Base-by-base conservation (phyloP, 306 rosid genomes). In the Malus asiatica region DNA sequence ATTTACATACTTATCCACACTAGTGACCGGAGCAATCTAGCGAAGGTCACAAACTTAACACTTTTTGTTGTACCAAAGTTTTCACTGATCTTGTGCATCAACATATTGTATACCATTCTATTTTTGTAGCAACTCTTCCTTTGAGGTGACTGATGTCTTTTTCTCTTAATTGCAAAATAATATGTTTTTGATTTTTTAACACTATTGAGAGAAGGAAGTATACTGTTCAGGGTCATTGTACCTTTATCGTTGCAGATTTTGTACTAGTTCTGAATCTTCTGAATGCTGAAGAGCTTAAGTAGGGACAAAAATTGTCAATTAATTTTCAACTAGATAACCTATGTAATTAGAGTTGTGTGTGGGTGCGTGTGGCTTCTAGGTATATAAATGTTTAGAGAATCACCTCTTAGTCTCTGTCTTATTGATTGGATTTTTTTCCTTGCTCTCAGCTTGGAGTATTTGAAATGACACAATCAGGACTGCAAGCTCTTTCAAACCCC, bases 371-470 rank as follows among this genome's bases (percentile, higher is more conserved):
- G 0, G n/a, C 15, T 33, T n/a, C 51, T 66, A 66, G 15, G 30
- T 29, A 3, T 30, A 33, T 71, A 25, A 57, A 57, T n/a, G 25
- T 57, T 4, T 35, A 11, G 18, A 70, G 45, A 1, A 70, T 32
- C 46, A 1, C 74, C 46, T 72, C 65, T n/a, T 33, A 33, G 29
- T 53, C 33, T 53, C 33, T 22, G 35, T 55, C 8, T 61, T 74
- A 79, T 55, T 75, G 69, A 74, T 32, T 60, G 46, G 35, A 68
- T 73, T 61, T 44, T 79, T 80, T 27, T 25, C 27, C 29, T 73
- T 83, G 51, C 14, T 79, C 74, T 70, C 88, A 93, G 97, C 98
- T 95, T 73, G 98, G 97, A 82, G 97, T 95, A 75, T 87, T 95
- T 85, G 93, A 95, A 83, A 95, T 95, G 98, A 80, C 86, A 71